Evolutionary conservation across 257 asterid genomes (phyloP), one percentile per base, ranked within the genome.

Genomic region (Plectranthus barbatus): DNA sequence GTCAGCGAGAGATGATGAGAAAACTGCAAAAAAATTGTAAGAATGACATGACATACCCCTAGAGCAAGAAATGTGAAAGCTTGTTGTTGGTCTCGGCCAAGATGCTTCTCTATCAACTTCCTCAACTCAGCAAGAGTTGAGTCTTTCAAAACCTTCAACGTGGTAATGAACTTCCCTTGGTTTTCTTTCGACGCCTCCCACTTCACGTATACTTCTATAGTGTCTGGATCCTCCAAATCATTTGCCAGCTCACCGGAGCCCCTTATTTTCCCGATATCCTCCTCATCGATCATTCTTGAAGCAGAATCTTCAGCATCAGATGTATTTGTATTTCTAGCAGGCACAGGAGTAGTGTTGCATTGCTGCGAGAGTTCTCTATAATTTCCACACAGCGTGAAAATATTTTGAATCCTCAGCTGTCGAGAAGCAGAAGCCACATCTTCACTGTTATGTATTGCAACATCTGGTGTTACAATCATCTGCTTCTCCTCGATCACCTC

Each of bases 161-260:
- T 74, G 37, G 96, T 76, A 42, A 90, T 82, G 33, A 83, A 60
- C 70, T 78, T 83, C 60, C 95, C 88, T 2, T 90, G 82, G 59
- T 90, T 83, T 36, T 91, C 95, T 70, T 83, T 77, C 46, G 87
- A 84, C 2, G 91, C 91, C 70, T 88, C 95, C 96, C 96, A 88
- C 75, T 91, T 86, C 74, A 88, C 95, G 7, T 83, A 69, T 1
- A 87, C 86, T 66, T 82, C 87, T 34, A 81, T 26, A 47, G 60
- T 74, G 52, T 46, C 40, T 42, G 51, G 34, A 12, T 86, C 91
- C 54, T 84, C 83, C 24, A 69, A 49, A 62, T 66, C 72, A 51
- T 44, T 55, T 31, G 15, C 34, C 12, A 7, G 44, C 56, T 77
- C 80, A 20, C 14, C 36, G 24, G 73, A 78, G 12, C 39, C 39